phyloP scores from a whole-genome alignment of 1,284 basidiomycete genomes.

The Sanghuangporus sanghuang region DNA sequence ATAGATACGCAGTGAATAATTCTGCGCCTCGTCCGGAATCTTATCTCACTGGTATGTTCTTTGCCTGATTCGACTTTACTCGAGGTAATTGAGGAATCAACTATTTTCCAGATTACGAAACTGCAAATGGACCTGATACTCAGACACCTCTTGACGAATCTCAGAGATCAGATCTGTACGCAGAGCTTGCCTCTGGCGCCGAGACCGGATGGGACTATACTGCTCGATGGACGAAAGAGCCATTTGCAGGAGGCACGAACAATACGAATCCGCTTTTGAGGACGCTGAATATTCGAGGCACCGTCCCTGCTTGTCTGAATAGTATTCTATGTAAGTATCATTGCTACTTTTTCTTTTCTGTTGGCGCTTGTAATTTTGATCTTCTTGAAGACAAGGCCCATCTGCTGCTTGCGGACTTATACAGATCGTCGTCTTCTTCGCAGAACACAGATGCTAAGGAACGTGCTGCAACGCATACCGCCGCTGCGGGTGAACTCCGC shows the following conservation, averaged over 20 bases:
- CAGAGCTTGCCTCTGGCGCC: constrained; percentile 85
- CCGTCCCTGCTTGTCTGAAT: constrained; percentile 78
- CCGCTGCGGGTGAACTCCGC: constrained; percentile 53
- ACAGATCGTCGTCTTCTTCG: constrained; percentile 33
- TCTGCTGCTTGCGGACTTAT: constrained; percentile 59
- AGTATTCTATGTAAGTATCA: constrained; percentile 70
- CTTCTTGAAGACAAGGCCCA: constrained; percentile 56
- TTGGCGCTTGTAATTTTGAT: neutral
- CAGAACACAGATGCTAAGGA: constrained; percentile 34
- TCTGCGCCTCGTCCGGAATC: constrained; percentile 88
- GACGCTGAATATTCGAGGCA: constrained; percentile 65
- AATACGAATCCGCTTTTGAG: constrained; percentile 53
- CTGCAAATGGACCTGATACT: constrained; percentile 59
- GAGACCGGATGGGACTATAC: constrained; percentile 67
- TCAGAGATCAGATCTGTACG: constrained; percentile 66
- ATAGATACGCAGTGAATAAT: constrained; percentile 75
- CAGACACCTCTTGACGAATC: constrained; percentile 53
- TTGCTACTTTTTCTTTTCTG: neutral
- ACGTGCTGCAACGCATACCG: constrained; percentile 46
- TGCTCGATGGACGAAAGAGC: constrained; percentile 44
- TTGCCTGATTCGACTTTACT: neutral
- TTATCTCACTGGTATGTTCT: constrained; percentile 46
- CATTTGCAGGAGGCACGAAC: constrained; percentile 33
- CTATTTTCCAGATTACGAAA: constrained; percentile 62
- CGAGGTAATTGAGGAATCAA: neutral